These are phyloP conservation scores for Kitagawia praeruptora DNA, from an alignment of 129 eudicot species.

Conservation along the genomic window DNA sequence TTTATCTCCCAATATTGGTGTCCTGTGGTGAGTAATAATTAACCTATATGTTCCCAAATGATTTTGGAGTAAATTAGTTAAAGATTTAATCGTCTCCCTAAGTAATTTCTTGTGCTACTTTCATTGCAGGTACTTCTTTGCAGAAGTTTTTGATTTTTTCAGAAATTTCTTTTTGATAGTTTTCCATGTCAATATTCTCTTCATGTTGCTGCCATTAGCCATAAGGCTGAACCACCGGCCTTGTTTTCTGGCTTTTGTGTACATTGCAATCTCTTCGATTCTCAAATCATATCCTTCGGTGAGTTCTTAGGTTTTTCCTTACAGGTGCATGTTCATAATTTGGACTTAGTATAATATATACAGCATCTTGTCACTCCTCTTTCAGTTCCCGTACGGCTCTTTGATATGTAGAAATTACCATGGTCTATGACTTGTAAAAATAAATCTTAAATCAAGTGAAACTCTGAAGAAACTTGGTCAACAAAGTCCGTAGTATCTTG, in stretches of 20 bases:
- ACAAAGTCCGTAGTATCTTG: not conserved
- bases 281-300: conserved; percentile 97
- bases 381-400: not conserved
- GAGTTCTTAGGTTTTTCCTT: conserved; percentile 15
- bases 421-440: not conserved
- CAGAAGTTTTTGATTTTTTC: conserved; percentile 96
- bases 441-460: not conserved
- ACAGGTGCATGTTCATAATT: not conserved
- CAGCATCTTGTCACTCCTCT: not conserved
- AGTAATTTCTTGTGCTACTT: conserved; percentile 11
- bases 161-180: conserved; percentile 79
- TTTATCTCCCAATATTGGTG: conserved; percentile 93
- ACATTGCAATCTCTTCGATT: conserved; percentile 74
- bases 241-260: conserved; percentile 77
- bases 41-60: not conserved
- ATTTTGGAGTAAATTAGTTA: conserved; percentile 7
- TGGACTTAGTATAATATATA: not conserved
- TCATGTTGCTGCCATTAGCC: conserved; percentile 90
- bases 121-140: conserved; percentile 89
- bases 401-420: not conserved
- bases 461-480: not conserved
- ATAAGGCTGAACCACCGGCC: conserved; percentile 86
- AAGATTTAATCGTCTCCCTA: not conserved
- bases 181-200: conserved; percentile 76
- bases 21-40: conserved; percentile 59